A percentile compares a stretch with the other conserved stretches of the same genome.
Conservation (phyloP, 1,139 yeast genomes). For the Yamadazyma atmosphaerica region DNA sequence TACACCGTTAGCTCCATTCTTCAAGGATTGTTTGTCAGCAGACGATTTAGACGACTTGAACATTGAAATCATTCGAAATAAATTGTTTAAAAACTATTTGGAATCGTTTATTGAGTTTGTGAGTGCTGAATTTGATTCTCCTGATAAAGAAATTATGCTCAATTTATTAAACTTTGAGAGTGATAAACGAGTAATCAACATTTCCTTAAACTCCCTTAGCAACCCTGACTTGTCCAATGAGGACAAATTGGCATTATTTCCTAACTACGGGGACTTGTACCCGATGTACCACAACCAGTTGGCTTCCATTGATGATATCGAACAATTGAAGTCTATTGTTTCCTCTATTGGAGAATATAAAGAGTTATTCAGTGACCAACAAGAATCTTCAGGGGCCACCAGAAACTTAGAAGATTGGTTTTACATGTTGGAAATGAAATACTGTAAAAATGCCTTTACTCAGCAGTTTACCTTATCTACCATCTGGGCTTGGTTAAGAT, state of each 20-base stretch:
- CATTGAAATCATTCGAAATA: constrained; percentile 91
- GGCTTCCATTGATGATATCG: constrained; percentile 80
- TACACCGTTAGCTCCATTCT: constrained; percentile 96
- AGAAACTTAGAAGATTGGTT: constrained; percentile 88
- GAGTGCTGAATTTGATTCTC: constrained; percentile 58
- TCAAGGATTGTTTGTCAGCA: constrained; percentile 87
- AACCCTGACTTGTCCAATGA: constrained; percentile 70
- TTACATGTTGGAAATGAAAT: constrained; percentile 87
- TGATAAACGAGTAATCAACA: constrained; percentile 91
- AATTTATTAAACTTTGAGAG: constrained; percentile 85
- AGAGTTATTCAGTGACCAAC: constrained; percentile 64
- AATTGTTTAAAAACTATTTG: constrained; percentile 86
- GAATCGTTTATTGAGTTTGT: constrained; percentile 82
- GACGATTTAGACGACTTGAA: constrained; percentile 94
- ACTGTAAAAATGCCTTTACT: constrained; percentile 90
- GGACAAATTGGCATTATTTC: constrained; percentile 71
- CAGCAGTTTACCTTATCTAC: constrained; percentile 93
- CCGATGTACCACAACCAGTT: constrained; percentile 73
- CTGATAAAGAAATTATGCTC: constrained; percentile 81
- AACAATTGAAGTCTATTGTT: constrained; percentile 73
- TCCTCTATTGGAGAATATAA: constrained; percentile 74
- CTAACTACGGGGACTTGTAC: constrained; percentile 76
- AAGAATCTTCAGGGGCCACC: constrained; percentile 45
- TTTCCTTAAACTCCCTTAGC: constrained; percentile 84
- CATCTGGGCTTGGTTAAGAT: constrained; percentile 94